These are phyloP conservation scores for Xylariaceae sp. DNA, from an alignment of 2,329 filamentous ascomycete species.

Conservation along the genomic window DNA sequence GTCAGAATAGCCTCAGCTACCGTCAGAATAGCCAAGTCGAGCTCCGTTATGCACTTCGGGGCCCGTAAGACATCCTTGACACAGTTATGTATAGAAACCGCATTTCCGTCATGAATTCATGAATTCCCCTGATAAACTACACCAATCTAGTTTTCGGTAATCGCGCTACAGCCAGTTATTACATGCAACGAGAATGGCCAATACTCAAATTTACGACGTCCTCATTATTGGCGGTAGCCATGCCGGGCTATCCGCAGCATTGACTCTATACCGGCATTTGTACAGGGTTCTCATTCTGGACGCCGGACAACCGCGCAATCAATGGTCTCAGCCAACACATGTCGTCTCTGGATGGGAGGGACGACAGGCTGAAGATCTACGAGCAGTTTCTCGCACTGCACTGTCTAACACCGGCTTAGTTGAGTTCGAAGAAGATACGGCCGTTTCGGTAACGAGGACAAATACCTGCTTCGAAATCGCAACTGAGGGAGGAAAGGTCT, in stretches of 20 bases:
- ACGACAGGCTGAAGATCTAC: neutral
- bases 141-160: no score
- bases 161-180: no score
- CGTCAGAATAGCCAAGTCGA: no score
- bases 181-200: no score
- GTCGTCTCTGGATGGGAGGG: neutral
- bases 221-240: conserved; percentile 4
- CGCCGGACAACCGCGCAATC: neutral
- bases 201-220: neutral
- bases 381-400: neutral
- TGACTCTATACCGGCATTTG: conserved; percentile 2
- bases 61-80: no score
- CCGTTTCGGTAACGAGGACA: neutral
- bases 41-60: no score
- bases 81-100: no score
- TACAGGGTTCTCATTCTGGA: conserved; percentile 1
- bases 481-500: neutral
- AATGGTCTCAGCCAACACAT: neutral
- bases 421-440: neutral
- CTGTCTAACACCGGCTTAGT: neutral
- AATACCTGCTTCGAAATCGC: neutral
- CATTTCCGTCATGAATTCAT: no score
- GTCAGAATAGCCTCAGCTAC: no score
- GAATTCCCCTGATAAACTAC: no score
- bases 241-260: conserved; percentile 5